Evolutionary conservation across 306 rosid species (phyloP), one percentile per base, ranked within the genome.

Genomic region (Corylus avellana): DNA sequence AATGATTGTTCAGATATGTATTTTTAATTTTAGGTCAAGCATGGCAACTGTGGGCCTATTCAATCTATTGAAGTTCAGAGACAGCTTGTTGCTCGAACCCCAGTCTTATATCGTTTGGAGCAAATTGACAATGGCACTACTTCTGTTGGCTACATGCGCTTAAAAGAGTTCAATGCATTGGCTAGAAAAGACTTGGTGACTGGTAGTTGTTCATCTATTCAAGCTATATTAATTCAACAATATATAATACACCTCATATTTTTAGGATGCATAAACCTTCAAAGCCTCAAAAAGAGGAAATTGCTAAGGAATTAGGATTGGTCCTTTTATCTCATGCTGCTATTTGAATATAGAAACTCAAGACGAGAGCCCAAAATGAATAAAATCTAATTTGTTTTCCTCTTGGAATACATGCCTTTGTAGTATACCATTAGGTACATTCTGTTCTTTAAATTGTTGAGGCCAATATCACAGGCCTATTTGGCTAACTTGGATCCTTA

Each of bases 81-180:
- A 81, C 95, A 91, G 77, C 90, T 92, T 81, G 92, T 90, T 85
- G 98, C 98, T 80, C 93, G 95, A 74, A 87, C 98, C 55, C 98
- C 97, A 0, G 97, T 95, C 81, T 88, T 84, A 86, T 95, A 95
- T 80, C 85, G 92, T 77, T 79, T 95, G 88, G 98, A 95, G 81
- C 89, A 91, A 85, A 77, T 80, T 48, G 96, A 91, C 46, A 80
- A 82, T 86, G 90, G 81, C 56, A 81, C 86, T 81, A 25, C 91
- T 61, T 87, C 89, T 75, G 90, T 91, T 77, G 98, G 98, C 61
- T 95, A 95, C 84, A 75, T 91, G 66, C 97, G 92, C 62, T 90
- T 95, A 55, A 95, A 92, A 86, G 98, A 95, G 92, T 92, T 95
- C 85, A 95, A 95, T 89, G 97, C 97, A 67, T 88, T 95, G 90